Evolutionary conservation across 169 alveolate genomes (phyloP).

Genomic region (Plasmodium knowlesi): DNA sequence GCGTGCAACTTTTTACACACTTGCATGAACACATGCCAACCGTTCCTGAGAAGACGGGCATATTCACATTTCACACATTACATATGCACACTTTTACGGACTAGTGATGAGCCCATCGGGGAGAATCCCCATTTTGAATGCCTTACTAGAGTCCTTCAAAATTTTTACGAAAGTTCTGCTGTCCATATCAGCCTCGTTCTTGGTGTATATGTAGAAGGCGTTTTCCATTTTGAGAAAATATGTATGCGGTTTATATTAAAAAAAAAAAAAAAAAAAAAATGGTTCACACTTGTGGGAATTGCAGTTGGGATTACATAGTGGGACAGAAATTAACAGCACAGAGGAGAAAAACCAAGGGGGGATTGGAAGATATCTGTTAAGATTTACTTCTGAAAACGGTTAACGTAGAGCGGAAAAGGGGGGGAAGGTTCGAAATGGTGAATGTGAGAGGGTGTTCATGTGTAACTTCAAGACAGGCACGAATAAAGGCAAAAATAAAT

Average conservation of each 20-base stretch:
- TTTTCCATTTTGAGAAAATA: slow-evolving; percentile 68
- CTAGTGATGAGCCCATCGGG: not conserved
- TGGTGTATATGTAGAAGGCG: slow-evolving; percentile 84
- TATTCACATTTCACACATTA: not conserved
- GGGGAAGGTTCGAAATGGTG: not conserved
- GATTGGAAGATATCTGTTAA: not conserved
- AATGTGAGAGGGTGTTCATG: not conserved
- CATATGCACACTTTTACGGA: not conserved
- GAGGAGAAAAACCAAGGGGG: not conserved
- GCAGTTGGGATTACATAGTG: not conserved
- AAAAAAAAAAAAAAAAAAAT: not conserved
- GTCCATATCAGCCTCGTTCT: slow-evolving; percentile 85
- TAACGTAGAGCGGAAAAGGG: not conserved
- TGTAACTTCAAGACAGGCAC: not conserved
- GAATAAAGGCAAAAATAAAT: slow-evolving; percentile 14
- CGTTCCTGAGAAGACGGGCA: not conserved
- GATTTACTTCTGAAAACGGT: not conserved
- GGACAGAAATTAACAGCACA: not conserved
- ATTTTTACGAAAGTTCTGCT: slow-evolving; percentile 87
- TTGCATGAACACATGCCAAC: not conserved
- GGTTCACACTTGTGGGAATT: not conserved
- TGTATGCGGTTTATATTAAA: not conserved
- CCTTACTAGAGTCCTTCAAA: slow-evolving; percentile 82
- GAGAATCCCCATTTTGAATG: not conserved
- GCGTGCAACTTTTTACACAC: not conserved